Conservation (phyloP, 306 rosid species). For the Prunus armeniaca region DNA sequence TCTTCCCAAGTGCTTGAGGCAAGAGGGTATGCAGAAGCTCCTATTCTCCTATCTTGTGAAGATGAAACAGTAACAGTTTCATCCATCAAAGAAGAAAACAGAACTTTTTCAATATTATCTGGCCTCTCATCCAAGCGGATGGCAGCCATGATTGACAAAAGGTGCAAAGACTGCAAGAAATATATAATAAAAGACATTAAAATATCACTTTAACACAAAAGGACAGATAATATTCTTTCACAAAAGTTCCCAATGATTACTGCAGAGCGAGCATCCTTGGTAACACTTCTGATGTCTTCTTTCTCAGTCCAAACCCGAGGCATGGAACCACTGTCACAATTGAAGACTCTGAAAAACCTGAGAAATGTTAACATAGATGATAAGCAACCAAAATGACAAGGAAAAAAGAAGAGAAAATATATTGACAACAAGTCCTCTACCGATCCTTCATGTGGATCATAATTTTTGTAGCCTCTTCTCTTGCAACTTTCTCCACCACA, state of each 20-base stretch:
- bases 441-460: slow-evolving; percentile 87
- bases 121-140: slow-evolving; percentile 81
- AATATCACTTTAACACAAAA: not conserved
- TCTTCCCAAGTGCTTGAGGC: slow-evolving; percentile 90
- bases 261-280: slow-evolving; percentile 68
- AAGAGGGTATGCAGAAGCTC: slow-evolving; percentile 55
- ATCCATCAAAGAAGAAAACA: slow-evolving; percentile 53
- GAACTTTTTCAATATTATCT: slow-evolving; percentile 58
- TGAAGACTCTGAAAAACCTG: slow-evolving; percentile 84
- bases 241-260: slow-evolving; percentile 30
- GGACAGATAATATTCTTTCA: not conserved
- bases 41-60: slow-evolving; percentile 38
- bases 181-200: not conserved
- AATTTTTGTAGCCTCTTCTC: slow-evolving; percentile 76
- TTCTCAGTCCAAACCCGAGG: slow-evolving; percentile 90
- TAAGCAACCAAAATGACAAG: slow-evolving; percentile 18
- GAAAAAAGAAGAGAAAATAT: not conserved
- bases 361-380: slow-evolving; percentile 18
- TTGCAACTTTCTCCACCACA: slow-evolving; percentile 71
- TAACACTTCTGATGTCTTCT: slow-evolving; percentile 74
- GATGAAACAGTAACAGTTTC: slow-evolving; percentile 41
- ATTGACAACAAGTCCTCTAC: slow-evolving; percentile 32
- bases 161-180: slow-evolving; percentile 62
- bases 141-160: slow-evolving; percentile 77
- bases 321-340: slow-evolving; percentile 74